These are phyloP conservation scores for Talaromyces sp. DNA, from an alignment of 2,329 filamentous ascomycete species.

Conservation along the genomic window DNA sequence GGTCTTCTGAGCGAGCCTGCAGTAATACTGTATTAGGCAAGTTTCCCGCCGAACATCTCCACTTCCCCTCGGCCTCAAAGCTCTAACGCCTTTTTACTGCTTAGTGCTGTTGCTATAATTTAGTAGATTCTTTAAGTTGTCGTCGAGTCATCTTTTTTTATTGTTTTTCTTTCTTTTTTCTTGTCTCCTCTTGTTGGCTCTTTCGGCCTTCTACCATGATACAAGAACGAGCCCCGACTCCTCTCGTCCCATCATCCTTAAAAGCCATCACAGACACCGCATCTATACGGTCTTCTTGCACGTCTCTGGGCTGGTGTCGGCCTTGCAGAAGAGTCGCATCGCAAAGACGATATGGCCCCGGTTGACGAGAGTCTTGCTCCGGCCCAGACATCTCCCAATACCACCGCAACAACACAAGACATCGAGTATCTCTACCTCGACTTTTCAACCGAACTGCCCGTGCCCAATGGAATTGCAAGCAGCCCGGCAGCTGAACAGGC, in stretches of 20 bases:
- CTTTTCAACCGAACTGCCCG: slow-evolving; percentile 56
- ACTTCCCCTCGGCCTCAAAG: neutral
- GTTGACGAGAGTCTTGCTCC: neutral
- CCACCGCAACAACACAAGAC: slow-evolving; percentile 15
- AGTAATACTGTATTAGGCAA: neutral
- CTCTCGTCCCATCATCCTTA: neutral
- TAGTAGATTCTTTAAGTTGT: neutral
- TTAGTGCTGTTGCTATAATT: neutral
- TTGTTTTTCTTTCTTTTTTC: neutral
- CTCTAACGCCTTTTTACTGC: neutral
- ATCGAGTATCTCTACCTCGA: slow-evolving; percentile 57
- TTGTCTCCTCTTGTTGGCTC: neutral
- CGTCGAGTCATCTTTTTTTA: neutral
- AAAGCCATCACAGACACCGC: neutral
- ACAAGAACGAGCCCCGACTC: neutral
- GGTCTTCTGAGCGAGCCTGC: neutral
- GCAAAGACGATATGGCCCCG: neutral
- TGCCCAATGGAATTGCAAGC: slow-evolving; percentile 28
- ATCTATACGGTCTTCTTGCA: neutral
- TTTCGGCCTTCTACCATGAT: neutral
- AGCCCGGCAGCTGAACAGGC: slow-evolving; percentile 23
- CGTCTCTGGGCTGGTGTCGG: neutral
- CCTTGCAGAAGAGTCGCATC: neutral
- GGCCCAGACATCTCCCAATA: neutral
- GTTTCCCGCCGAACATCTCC: neutral